Evolutionary conservation across 1,284 basidiomycete species (phyloP), one percentile per base, ranked within the genome.

Genomic region (Cryptococcus deneoformans): DNA sequence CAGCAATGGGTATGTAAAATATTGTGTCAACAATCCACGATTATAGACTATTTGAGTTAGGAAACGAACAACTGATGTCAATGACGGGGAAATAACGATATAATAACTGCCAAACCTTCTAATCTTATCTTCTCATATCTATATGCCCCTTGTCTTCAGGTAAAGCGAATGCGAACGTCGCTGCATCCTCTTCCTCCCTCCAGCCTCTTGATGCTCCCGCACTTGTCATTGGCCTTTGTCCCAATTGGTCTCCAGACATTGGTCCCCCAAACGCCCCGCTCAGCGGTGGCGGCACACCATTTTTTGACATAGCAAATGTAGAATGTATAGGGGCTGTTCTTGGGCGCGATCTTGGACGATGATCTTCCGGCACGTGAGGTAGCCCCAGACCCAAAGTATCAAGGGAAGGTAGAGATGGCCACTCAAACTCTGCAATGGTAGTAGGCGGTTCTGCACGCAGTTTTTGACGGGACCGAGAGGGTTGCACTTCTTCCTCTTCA

Each of bases 401-500:
- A 35, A 75, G 65, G 1, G 70, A 73, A 3, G 70, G 71, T 7
- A 75, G 50, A n/a, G 58, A 51, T 5, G 37, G 54, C 11, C 36
- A 24, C 20, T 56, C 53, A 37, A 61, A 57, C 10, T 53, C 46
- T 46, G 10, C 54, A 53, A 42, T 38, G 37, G 6, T 49, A 9
- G 29, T 53, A 16, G 39, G 53, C 39, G 14, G 51, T 35, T 40
- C 53, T 36, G 46, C 14, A 12, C 24, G 9, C 12, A 54, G 36
- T 46, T 60, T 60, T 36, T 62, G 69, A 12, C 69, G 47, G 20
- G 60, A 64, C 9, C 68, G 56, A 1, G 56, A 59, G 2, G 70
- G 72, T 49, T 69, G 68, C 16, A 64, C 59, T 38, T 68, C 70
- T 16, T 72, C 71, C 47, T 75, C 72, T 52, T 75, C 72, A 5